Conservation (phyloP, 2,329 filamentous ascomycete genomes). For the Fusarium sp. region DNA sequence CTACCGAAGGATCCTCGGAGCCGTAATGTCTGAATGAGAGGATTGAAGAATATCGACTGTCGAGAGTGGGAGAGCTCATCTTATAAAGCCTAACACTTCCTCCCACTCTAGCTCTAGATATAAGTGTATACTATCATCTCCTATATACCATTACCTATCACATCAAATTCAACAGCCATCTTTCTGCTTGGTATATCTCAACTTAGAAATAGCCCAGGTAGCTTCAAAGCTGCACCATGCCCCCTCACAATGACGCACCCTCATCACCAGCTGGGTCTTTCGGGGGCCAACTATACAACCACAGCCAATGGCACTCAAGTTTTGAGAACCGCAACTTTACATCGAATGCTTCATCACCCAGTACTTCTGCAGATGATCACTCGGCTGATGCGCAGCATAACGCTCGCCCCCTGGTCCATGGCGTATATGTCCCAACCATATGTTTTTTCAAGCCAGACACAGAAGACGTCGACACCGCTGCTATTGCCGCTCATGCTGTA, state of each 20-base stretch:
- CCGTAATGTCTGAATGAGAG: slow-evolving; percentile 5
- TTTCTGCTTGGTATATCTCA: neutral
- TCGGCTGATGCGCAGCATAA: slow-evolving; percentile 54
- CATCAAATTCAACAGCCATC: neutral
- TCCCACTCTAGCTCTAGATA: neutral
- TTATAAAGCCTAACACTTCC: slow-evolving; percentile 15
- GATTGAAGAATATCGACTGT: neutral
- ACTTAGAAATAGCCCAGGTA: neutral
- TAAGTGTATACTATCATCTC: neutral
- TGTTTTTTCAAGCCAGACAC: slow-evolving; percentile 78
- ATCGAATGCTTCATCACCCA: slow-evolving; percentile 56
- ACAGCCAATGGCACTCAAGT: slow-evolving; percentile 51
- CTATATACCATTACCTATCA: neutral
- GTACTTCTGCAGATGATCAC: slow-evolving; percentile 59
- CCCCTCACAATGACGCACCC: slow-evolving; percentile 45
- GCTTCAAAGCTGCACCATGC: slow-evolving; percentile 26
- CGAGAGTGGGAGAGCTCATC: neutral
- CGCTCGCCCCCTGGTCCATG: slow-evolving; percentile 60
- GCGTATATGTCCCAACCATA: slow-evolving; percentile 81
- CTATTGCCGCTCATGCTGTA: slow-evolving; percentile 73
- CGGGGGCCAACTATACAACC: slow-evolving; percentile 44
- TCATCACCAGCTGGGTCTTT: slow-evolving; percentile 44
- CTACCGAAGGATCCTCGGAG: slow-evolving; percentile 8
- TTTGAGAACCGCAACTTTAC: slow-evolving; percentile 44
- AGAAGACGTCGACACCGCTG: slow-evolving; percentile 76